Evolutionary conservation across 2,329 filamentous ascomycete species (phyloP), one percentile per base, ranked within the genome.

Genomic region (Orbilia quercus): DNA sequence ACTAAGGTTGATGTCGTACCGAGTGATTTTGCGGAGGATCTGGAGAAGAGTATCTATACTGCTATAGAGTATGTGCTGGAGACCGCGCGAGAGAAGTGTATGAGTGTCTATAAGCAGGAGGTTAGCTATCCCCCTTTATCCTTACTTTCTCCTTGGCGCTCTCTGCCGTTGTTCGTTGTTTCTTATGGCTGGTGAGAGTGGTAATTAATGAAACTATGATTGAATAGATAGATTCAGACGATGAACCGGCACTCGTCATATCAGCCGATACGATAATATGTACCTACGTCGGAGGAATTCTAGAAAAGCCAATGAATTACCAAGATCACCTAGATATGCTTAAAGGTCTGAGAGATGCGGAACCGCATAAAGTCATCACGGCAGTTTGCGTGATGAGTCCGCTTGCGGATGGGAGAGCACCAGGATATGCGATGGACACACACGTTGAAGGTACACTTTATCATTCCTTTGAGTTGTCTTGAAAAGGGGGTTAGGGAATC

Each of bases 181-280:
- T n/a, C n/a, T n/a, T n/a, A n/a, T n/a, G n/a, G n/a, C n/a, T n/a
- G n/a, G n/a, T n/a, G n/a, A n/a, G n/a, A n/a, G n/a, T n/a, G n/a
- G n/a, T n/a, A n/a, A 38, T 12, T 3, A 18, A n/a, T 14, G 22
- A 48, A 25, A 70, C 42, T 48, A 42, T 42, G 54, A 14, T 38
- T n/a, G 18, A 36, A 64, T 45, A 72, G 69, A 74, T 74, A 78
- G 34, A 80, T 78, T 51, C 81, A 83, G 66, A 86, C 84, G 63
- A 66, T 63, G 95, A 97, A 76, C 92, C 92, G 0, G 89, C 88
- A 5, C 84, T 98, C 14, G 91, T 98, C 67, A 89, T 98, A 70
- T 89, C 92, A 0, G 94, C 94, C 36, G 94, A 98, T 80, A 98
- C 95, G 0, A 85, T 99, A 64, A 91, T 99, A 74, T 90, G 95